Percentiles rank a stretch among this genome's conserved stretches.
Evolutionary conservation across 371 early-diverging fungal species (phyloP).

Genomic region (Catenaria anguillulae): DNA sequence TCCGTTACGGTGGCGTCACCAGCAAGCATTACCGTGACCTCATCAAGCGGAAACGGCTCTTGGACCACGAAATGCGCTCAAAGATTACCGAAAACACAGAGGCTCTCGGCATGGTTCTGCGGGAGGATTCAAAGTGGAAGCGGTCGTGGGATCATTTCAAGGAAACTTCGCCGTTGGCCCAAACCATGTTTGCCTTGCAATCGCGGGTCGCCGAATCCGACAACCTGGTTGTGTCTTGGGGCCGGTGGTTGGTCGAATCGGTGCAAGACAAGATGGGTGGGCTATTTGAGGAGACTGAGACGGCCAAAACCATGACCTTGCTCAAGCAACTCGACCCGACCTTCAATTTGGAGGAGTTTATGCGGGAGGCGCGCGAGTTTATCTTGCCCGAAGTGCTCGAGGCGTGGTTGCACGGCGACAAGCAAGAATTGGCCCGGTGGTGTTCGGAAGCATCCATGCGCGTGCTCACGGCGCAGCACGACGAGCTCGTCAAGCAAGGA

Average conservation of each 20-base stretch:
- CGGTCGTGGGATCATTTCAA: conserved; percentile 85
- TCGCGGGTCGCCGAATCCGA: conserved; percentile 78
- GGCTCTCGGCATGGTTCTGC: conserved; percentile 80
- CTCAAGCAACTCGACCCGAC: conserved; percentile 69
- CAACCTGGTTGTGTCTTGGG: conserved; percentile 64
- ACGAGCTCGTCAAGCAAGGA: conserved; percentile 72
- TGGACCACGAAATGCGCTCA: conserved; percentile 10
- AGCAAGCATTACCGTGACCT: conserved; percentile 55
- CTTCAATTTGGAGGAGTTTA: conserved; percentile 70
- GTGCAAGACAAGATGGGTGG: conserved; percentile 54
- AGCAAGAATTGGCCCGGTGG: conserved; percentile 69
- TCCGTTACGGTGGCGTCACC: conserved; percentile 60
- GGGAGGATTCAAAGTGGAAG: conserved; percentile 81
- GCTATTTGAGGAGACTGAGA: conserved; percentile 84
- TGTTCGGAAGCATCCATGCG: conserved; percentile 64
- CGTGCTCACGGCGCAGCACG: conserved; percentile 68
- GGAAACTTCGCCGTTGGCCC: conserved; percentile 72
- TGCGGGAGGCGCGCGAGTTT: conserved; percentile 76
- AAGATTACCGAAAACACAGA: conserved; percentile 30
- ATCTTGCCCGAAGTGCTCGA: conserved; percentile 94
- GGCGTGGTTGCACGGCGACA: conserved; percentile 75
- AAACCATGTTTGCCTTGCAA: conserved; percentile 60
- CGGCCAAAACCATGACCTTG: no score
- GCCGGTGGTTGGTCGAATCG: conserved; percentile 63
- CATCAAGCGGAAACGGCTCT: conserved; percentile 35